phyloP scores from a whole-genome alignment of 768 basidiomycete genomes.

The Multifurca ochricompacta region DNA sequence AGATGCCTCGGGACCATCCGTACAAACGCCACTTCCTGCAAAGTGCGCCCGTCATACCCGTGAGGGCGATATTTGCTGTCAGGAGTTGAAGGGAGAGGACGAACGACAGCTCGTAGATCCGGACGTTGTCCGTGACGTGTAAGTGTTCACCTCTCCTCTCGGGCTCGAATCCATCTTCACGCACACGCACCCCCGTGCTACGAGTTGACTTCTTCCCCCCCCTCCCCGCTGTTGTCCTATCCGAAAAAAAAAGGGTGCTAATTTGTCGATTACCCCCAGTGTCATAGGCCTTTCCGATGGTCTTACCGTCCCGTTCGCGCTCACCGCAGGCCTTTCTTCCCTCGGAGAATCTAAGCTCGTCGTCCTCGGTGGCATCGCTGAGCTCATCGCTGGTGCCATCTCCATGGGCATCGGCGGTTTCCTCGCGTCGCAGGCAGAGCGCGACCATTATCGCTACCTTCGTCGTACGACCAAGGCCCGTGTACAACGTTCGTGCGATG shows the following conservation, averaged over 20 bases:
- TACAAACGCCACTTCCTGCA: constrained; percentile 39
- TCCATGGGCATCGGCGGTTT: constrained; percentile 99
- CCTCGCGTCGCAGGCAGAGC: constrained; percentile 93
- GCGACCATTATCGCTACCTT: constrained; percentile 87
- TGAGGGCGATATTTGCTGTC: constrained; percentile 65
- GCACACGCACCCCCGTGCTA: neutral
- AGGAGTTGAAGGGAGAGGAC: constrained; percentile 74
- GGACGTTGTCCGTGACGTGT: constrained; percentile 84
- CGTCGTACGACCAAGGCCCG: constrained; percentile 66
- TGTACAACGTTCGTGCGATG: constrained; percentile 82
- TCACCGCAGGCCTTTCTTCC: constrained; percentile 83
- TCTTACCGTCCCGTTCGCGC: constrained; percentile 84
- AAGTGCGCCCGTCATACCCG: constrained; percentile 52
- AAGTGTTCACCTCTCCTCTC: constrained; percentile 26
- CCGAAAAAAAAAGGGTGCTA: neutral
- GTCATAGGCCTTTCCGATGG: constrained; percentile 90
- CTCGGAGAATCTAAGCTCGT: constrained; percentile 88
- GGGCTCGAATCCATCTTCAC: neutral
- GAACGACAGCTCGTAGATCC: constrained; percentile 80
- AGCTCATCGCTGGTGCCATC: constrained; percentile 93
- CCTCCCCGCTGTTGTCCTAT: constrained; percentile 1
- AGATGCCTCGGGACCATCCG: constrained; percentile 33
- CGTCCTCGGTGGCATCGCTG: constrained; percentile 88
- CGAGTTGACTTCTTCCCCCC: neutral
- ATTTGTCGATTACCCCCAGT: constrained; percentile 30